Evolutionary conservation across 106 monocot genomes (phyloP).

Genomic region (Cymbidium sinense): DNA sequence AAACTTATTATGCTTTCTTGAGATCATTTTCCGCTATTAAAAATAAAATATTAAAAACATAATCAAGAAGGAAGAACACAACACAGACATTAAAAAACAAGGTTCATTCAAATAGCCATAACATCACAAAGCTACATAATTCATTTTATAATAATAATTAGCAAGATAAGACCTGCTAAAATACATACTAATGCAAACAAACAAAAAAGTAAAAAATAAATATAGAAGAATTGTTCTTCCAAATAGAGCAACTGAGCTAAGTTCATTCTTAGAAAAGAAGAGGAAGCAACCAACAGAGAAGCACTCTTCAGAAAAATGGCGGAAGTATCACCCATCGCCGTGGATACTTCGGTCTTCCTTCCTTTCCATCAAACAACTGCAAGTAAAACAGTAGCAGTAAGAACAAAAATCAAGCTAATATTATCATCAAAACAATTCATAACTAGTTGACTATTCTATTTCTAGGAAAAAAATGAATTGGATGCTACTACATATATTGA

Average conservation of each 20-base stretch:
- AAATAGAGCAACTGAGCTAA: background rate
- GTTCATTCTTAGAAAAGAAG: background rate
- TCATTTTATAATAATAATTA: background rate
- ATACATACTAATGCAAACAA: background rate
- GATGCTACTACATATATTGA: background rate
- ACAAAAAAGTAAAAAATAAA: background rate
- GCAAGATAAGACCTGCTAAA: background rate
- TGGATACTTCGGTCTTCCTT: constrained; percentile 53
- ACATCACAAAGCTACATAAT: background rate
- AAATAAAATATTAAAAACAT: no score
- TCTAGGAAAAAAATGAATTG: no score
- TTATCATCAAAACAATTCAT: background rate
- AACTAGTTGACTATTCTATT: no score
- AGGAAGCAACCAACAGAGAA: background rate
- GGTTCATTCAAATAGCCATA: background rate
- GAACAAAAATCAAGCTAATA: constrained; percentile 8
- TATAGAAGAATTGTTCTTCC: background rate
- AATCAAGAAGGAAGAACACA: background rate
- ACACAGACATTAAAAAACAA: background rate
- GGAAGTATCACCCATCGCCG: constrained; percentile 64
- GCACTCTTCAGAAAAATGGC: constrained; percentile 31
- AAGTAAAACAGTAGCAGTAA: background rate
- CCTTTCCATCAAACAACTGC: constrained; percentile 74
- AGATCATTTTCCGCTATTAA: no score
- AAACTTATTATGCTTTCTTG: no score